These are phyloP conservation scores for Solanum chilense DNA, from an alignment of 257 asterid species.

Conservation along the genomic window DNA sequence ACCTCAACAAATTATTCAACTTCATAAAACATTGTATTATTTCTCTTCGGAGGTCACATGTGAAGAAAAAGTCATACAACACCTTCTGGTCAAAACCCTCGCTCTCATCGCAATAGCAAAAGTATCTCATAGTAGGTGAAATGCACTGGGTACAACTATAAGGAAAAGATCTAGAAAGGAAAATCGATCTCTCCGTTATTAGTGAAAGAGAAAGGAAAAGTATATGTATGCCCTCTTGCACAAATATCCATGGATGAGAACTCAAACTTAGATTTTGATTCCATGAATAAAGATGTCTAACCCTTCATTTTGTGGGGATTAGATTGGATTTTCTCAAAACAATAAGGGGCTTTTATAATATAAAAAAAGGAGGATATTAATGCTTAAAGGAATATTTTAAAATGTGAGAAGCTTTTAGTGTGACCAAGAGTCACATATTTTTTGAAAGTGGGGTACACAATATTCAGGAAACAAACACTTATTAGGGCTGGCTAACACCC, in stretches of 20 bases:
- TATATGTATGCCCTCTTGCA: neutral
- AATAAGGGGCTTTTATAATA: neutral
- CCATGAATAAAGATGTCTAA: neutral
- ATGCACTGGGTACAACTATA: neutral
- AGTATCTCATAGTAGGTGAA: neutral
- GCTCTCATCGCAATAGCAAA: neutral
- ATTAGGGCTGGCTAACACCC: too few species aligned
- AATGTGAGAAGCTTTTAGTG: neutral
- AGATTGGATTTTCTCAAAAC: neutral
- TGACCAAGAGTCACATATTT: neutral
- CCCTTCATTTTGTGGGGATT: neutral
- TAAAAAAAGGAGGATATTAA: neutral
- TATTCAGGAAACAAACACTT: neutral
- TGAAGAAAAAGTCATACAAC: neutral
- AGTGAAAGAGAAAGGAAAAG: neutral
- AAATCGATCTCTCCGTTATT: neutral
- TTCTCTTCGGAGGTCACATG: too few species aligned
- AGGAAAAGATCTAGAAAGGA: neutral
- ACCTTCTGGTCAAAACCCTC: neutral
- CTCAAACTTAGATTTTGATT: neutral
- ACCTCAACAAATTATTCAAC: neutral
- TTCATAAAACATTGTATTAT: too few species aligned
- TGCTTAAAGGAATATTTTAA: neutral
- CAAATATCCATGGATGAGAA: neutral
- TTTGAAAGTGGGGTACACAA: neutral